phyloP scores from a whole-genome alignment of 2,329 filamentous ascomycete genomes.

The Trichoderma simmonsii region DNA sequence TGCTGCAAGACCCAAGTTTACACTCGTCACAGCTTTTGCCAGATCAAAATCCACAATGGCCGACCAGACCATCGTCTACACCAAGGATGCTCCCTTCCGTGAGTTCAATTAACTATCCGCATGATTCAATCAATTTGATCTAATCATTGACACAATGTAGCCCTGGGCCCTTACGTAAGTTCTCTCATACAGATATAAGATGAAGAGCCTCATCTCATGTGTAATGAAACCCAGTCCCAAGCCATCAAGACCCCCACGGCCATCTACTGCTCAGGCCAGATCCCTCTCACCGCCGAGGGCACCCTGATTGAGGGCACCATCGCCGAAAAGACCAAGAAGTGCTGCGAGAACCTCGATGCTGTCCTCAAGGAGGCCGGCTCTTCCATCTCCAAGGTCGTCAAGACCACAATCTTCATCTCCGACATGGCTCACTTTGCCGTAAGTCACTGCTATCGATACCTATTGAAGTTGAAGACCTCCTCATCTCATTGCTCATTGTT shows the following conservation, averaged over 20 bases:
- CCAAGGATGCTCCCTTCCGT: constrained; percentile 59
- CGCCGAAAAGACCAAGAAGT: constrained; percentile 59
- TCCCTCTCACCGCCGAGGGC: constrained; percentile 61
- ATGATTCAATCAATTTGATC: background rate
- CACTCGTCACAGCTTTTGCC: constrained; percentile 28
- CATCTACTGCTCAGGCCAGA: constrained; percentile 69
- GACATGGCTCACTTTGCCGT: constrained; percentile 85
- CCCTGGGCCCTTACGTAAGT: constrained; percentile 62
- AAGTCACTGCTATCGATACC: constrained; percentile 25
- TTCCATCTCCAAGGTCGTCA: constrained; percentile 75
- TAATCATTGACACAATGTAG: constrained; percentile 33
- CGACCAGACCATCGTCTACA: constrained; percentile 51
- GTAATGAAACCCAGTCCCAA: constrained; percentile 49
- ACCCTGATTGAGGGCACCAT: constrained; percentile 58
- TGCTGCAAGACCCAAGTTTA: constrained; percentile 28
- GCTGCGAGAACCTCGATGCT: constrained; percentile 75
- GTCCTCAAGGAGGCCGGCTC: constrained; percentile 82
- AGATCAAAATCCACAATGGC: constrained; percentile 42
- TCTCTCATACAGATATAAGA: background rate
- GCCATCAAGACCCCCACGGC: constrained; percentile 63
- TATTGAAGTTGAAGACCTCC: background rate
- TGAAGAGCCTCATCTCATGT: background rate
- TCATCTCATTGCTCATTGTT: background rate
- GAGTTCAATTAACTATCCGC: constrained; percentile 30
- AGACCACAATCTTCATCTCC: constrained; percentile 86